Base-by-base conservation (phyloP, 179 eudicot species). In the Beta lomatogona region DNA sequence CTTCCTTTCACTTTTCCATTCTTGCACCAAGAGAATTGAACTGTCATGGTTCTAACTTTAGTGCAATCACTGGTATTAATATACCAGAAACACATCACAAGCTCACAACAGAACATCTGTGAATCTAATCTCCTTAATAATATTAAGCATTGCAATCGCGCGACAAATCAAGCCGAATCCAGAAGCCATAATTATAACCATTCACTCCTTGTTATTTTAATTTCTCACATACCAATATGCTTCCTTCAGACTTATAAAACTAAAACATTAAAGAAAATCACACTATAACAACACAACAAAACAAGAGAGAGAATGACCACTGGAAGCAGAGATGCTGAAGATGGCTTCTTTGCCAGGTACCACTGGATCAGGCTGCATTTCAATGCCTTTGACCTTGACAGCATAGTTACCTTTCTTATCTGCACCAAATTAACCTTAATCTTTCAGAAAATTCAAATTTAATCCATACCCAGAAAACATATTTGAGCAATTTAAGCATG, bases 281-380 rank as follows among this genome's bases (percentile, higher is more conserved):
- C 79, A 76, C 7, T 12, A 48, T 41, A 44, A 59, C 16, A 15
- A 14, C 78, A 13, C 57, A 48, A 22, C 45, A 4, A 12, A 77
- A n/a, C 53, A 82, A n/a, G 59, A 82, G 25, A 58, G 19, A 54
- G 5, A 82, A 36, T 66, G 80, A 90, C 92, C 90, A 28, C 86
- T 64, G 1, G 84, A 80, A 50, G 92, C 92, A 60, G 86, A 87
- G 73, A 90, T 88, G 50, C 74, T 81, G 78, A 90, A 90, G 58
- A 83, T 86, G 18, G 91, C 88, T 28, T 87, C 79, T 41, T 82
- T 45, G 67, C 92, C 92, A 19, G 86, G 55, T 13, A 53, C 71
- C 55, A 88, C 85, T 18, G 92, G 92, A 74, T 88, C 83, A 59
- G 92, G 92, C 9, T 85, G 52, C 44, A 88, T 83, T 3, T 84